A percentile compares a stretch with the other conserved stretches of the same genome.
Evolutionary conservation across 148 eudicot species (phyloP).

Genomic region (Camellia japonica): DNA sequence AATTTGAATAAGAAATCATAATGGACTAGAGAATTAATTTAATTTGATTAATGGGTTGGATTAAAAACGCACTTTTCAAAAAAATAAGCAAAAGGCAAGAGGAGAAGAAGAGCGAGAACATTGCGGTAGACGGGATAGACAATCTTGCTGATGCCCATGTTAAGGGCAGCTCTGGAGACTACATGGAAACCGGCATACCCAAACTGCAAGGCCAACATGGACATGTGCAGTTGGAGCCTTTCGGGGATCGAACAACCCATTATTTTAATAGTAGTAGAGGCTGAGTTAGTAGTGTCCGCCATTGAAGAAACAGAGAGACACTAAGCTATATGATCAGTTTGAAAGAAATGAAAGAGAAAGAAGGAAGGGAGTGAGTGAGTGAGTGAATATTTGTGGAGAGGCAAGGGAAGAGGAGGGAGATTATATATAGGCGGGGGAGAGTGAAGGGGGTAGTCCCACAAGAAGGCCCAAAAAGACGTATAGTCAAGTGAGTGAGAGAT

Average conservation of each 20-base stretch:
- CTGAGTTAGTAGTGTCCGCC: constrained; percentile 51
- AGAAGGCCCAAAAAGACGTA: constrained; percentile 25
- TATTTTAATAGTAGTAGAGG: constrained; percentile 24
- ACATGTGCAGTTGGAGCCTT: constrained; percentile 70
- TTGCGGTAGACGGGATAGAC: constrained; percentile 91
- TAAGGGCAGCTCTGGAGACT: constrained; percentile 94
- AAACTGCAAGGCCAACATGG: constrained; percentile 89
- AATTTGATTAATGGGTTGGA: neutral
- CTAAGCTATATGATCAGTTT: too few species aligned
- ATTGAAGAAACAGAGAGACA: constrained; percentile 22
- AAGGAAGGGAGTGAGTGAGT: neutral
- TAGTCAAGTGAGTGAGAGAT: constrained; percentile 15
- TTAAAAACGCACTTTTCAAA: constrained; percentile 65
- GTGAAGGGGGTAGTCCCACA: constrained; percentile 23
- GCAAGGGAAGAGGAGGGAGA: constrained; percentile 28
- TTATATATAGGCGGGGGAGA: constrained; percentile 47
- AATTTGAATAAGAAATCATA: neutral
- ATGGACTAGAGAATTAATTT: too few species aligned
- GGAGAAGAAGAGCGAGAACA: constrained; percentile 75
- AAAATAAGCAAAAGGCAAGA: constrained; percentile 89
- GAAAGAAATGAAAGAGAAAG: neutral
- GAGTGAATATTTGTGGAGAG: constrained; percentile 21
- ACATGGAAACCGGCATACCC: constrained; percentile 97
- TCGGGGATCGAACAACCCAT: constrained; percentile 75
- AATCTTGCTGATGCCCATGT: constrained; percentile 96